Evolutionary conservation across 2,329 filamentous ascomycete species (phyloP).

Genomic region (Diaporthe sp.): DNA sequence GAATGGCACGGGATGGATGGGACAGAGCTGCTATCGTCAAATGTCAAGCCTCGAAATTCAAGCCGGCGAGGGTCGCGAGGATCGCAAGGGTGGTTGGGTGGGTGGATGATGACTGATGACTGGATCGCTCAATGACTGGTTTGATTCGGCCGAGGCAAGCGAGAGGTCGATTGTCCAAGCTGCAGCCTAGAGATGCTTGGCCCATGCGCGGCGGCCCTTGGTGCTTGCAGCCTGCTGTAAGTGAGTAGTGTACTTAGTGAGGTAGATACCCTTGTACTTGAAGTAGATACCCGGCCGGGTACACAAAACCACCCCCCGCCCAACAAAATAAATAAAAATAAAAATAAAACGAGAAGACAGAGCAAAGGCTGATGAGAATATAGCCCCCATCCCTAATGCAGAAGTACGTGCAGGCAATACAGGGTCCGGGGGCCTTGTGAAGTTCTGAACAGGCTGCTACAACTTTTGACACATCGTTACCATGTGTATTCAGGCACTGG

Average conservation of each 20-base stretch:
- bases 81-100: not conserved
- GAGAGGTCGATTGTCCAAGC: conserved; percentile 15
- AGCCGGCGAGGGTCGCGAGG: conserved; percentile 4
- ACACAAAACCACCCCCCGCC: not conserved
- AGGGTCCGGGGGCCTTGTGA: not conserved
- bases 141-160: conserved; percentile 26
- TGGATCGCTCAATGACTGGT: conserved; percentile 8
- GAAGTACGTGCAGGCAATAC: not conserved
- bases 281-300: no score
- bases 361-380: not conserved
- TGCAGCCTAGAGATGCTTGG: conserved; percentile 21
- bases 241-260: not conserved
- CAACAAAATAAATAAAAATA: not conserved
- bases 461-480: not conserved
- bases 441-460: not conserved
- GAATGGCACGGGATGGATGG: not conserved
- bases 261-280: not conserved
- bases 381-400: not conserved
- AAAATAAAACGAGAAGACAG: not conserved
- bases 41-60: conserved; percentile 17
- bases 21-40: conserved; percentile 14
- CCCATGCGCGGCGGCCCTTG: not conserved
- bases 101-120: conserved; percentile 17
- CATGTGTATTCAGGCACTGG: not conserved
- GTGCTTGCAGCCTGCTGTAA: conserved; percentile 17